A percentile compares a stretch with the other conserved stretches of the same genome.
Conservation (phyloP, 2,329 filamentous ascomycete species). For the Aurifilum marmelostoma region DNA sequence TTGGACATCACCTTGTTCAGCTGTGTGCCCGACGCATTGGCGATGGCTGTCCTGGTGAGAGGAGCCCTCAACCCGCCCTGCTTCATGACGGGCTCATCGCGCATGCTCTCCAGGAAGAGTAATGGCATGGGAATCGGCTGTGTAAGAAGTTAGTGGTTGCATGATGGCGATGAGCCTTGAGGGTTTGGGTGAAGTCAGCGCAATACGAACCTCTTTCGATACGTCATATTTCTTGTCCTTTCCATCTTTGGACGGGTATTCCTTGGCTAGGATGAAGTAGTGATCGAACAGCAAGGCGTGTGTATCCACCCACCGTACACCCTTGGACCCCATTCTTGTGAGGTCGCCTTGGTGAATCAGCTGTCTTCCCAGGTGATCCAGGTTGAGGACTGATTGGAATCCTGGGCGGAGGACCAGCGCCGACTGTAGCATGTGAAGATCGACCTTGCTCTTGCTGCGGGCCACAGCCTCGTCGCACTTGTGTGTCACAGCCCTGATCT, state of each 20-base stretch:
- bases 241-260: conserved; percentile 68
- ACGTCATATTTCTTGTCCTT: conserved; percentile 88
- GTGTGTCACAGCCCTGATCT: conserved; percentile 85
- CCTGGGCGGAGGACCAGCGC: conserved; percentile 86
- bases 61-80: conserved; percentile 73
- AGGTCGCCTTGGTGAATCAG: conserved; percentile 88
- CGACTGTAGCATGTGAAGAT: conserved; percentile 79
- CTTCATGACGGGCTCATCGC: conserved; percentile 89
- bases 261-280: conserved; percentile 91
- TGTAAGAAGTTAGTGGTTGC: conserved; percentile 35
- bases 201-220: conserved; percentile 69
- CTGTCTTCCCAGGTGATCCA: conserved; percentile 91
- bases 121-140: conserved; percentile 95
- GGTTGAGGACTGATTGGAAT: conserved; percentile 86
- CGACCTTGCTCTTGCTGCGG: conserved; percentile 89
- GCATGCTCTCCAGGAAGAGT: conserved; percentile 86
- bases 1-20: conserved; percentile 60
- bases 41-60: conserved; percentile 60
- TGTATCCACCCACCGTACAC: conserved; percentile 92
- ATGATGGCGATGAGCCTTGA: no score
- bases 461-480: conserved; percentile 93
- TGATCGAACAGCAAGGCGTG: conserved; percentile 95
- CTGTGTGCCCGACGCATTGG: conserved; percentile 58
- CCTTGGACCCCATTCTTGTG: conserved; percentile 83
- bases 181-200: background rate